A percentile compares a stretch with the other conserved stretches of the same genome.
These are phyloP conservation scores for Cyberlindnera maclurae DNA, from an alignment of 805 yeast species.

Conservation along the genomic window DNA sequence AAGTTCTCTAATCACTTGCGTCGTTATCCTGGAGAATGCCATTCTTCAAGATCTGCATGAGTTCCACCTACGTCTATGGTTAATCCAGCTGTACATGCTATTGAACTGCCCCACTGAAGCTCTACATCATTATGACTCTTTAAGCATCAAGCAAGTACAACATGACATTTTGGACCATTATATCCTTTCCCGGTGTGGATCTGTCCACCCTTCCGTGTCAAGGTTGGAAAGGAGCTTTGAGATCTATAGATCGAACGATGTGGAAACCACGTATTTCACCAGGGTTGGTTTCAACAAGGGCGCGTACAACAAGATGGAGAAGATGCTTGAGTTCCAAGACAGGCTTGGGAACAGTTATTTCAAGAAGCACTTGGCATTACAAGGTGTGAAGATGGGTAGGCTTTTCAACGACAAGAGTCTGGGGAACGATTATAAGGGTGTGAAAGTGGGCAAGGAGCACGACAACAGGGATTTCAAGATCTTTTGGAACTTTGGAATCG, in stretches of 20 bases:
- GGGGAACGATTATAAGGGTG: conserved; percentile 25
- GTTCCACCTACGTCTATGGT: conserved; percentile 65
- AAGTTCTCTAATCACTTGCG: conserved; percentile 31
- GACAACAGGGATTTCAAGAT: conserved; percentile 60
- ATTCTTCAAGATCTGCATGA: conserved; percentile 57
- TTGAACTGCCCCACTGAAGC: conserved; percentile 52
- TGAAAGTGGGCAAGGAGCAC: conserved; percentile 7
- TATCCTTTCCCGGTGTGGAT: conserved; percentile 40
- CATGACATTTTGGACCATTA: conserved; percentile 59
- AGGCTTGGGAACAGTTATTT: conserved; percentile 41
- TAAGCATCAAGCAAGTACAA: conserved; percentile 72
- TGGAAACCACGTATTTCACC: conserved; percentile 43
- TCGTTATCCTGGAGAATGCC: conserved; percentile 53
- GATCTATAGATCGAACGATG: conserved; percentile 48
- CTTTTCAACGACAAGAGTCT: conserved; percentile 24
- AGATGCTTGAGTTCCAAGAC: conserved; percentile 54
- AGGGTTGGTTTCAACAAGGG: conserved; percentile 48
- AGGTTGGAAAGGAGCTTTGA: conserved; percentile 32
- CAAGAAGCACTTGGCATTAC: conserved; percentile 21
- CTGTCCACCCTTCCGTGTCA: conserved; percentile 36
- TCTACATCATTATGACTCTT: conserved; percentile 37
- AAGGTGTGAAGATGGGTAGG: conserved; percentile 23
- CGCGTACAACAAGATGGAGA: conserved; percentile 59
- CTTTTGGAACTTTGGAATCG: conserved; percentile 44
- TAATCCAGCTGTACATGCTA: conserved; percentile 52